These are phyloP conservation scores for Heliosperma pusillum DNA, from an alignment of 148 eudicot genomes.

Conservation along the genomic window DNA sequence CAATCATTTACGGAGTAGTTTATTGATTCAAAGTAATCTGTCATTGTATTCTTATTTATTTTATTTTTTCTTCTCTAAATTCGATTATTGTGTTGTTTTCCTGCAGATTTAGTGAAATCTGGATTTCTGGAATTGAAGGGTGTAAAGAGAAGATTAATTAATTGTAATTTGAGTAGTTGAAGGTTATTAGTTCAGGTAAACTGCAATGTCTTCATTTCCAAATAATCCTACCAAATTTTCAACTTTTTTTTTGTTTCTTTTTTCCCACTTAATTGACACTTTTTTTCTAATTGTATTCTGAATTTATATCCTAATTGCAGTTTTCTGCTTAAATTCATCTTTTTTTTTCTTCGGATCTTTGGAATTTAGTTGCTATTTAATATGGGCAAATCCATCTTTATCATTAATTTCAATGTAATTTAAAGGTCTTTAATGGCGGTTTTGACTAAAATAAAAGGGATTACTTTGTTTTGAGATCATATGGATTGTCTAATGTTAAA, in stretches of 20 bases:
- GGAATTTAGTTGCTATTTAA: background rate
- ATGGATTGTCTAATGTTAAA: background rate
- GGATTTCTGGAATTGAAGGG: conserved; percentile 3
- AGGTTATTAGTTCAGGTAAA: conserved; percentile 3
- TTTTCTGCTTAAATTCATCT: background rate
- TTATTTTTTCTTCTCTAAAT: background rate
- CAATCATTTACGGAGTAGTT: background rate
- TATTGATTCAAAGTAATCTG: background rate
- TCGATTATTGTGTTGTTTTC: background rate
- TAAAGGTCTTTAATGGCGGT: background rate
- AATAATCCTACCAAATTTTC: background rate
- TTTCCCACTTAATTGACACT: background rate
- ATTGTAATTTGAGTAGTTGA: background rate
- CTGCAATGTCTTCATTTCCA: background rate
- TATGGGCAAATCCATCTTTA: background rate
- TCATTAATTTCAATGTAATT: background rate
- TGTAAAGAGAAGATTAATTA: background rate
- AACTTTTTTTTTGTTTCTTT: background rate
- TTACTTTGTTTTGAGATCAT: background rate
- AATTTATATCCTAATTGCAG: background rate
- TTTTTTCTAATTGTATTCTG: background rate
- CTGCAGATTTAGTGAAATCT: conserved; percentile 12
- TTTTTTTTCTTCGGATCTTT: background rate
- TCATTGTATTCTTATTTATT: background rate
- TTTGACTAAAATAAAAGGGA: background rate